A percentile compares a stretch with the other conserved stretches of the same genome.
phyloP scores from a whole-genome alignment of 192 early-diverging fungal species.

The Endogone sp. region DNA sequence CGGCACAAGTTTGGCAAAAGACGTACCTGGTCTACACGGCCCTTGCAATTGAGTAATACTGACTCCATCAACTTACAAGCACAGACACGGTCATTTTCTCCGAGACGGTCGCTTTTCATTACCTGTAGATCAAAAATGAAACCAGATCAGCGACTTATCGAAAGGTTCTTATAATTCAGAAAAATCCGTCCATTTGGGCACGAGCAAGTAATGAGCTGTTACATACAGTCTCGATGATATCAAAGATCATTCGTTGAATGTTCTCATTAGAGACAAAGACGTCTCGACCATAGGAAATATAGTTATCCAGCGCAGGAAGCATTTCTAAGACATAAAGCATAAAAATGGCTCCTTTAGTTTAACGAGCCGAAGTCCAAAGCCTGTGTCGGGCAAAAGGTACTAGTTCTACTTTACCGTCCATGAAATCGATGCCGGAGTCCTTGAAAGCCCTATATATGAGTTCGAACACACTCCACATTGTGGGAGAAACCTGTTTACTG shows the following conservation, averaged over 20 bases:
- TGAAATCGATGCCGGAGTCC: constrained; percentile 79
- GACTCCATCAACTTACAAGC: constrained; percentile 86
- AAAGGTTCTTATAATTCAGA: too few species aligned
- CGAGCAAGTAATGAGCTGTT: too few species aligned
- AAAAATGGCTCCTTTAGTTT: too few species aligned
- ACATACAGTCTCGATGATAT: constrained; percentile 82
- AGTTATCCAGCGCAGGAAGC: constrained; percentile 89
- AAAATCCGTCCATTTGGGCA: too few species aligned
- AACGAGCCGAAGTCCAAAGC: neutral
- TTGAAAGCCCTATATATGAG: constrained; percentile 76
- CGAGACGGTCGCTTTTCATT: constrained; percentile 71
- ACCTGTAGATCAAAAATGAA: constrained; percentile 18
- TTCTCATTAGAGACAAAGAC: constrained; percentile 63
- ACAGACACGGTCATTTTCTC: constrained; percentile 75
- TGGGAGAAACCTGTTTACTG: constrained; percentile 74
- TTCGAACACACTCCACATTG: constrained; percentile 82
- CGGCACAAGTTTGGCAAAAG: too few species aligned
- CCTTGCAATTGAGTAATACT: constrained; percentile 79
- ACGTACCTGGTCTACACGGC: constrained; percentile 66
- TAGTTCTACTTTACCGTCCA: constrained; percentile 43
- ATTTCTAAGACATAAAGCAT: too few species aligned
- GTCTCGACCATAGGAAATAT: constrained; percentile 81
- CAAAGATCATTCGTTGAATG: constrained; percentile 70
- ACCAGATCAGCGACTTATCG: neutral
- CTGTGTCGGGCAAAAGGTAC: neutral